Evolutionary conservation across 164 flowering plant genomes (phyloP).

Genomic region (Aristolochia californica): DNA sequence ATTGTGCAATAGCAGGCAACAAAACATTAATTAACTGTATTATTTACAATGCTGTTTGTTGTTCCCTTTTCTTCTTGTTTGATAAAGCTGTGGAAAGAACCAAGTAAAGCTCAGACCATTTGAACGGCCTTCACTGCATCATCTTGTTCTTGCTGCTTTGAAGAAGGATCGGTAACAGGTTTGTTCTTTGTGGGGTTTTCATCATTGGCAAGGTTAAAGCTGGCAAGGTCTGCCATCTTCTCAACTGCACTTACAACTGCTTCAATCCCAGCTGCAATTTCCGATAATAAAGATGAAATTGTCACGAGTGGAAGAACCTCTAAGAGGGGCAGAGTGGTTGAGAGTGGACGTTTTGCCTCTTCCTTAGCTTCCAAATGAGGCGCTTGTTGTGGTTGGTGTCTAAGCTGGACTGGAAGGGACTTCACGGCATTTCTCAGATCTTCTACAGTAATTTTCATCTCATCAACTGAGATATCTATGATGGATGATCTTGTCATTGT

Average conservation of each 20-base stretch:
- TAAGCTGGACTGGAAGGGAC: slow-evolving; percentile 4
- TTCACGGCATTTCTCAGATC: slow-evolving; percentile 9
- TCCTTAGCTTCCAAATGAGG: slow-evolving; percentile 1
- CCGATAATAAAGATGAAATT: slow-evolving; percentile 40
- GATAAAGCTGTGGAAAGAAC: background rate
- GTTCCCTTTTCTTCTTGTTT: background rate
- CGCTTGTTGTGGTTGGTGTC: background rate
- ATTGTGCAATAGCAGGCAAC: too few relatives aligned
- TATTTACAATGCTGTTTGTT: background rate
- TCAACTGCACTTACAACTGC: slow-evolving; percentile 27
- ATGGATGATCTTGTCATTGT: slow-evolving; percentile 43
- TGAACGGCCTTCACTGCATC: slow-evolving; percentile 9
- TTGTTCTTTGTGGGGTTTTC: slow-evolving; percentile 22
- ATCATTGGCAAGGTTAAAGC: slow-evolving; percentile 27
- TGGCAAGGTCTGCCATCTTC: slow-evolving; percentile 37
- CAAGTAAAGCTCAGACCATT: slow-evolving; percentile 4
- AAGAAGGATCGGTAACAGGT: slow-evolving; percentile 7
- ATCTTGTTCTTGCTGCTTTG: slow-evolving; percentile 17
- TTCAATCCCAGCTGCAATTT: slow-evolving; percentile 49
- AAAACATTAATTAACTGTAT: background rate
- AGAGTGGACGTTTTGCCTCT: background rate
- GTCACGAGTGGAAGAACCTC: slow-evolving; percentile 52
- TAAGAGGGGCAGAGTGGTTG: slow-evolving; percentile 18
- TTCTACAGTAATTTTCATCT: slow-evolving; percentile 30
- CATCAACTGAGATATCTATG: slow-evolving; percentile 27